A percentile compares a stretch with the other conserved stretches of the same genome.
These are phyloP conservation scores for Malus orientalis DNA, from an alignment of 306 rosid species.

Conservation along the genomic window DNA sequence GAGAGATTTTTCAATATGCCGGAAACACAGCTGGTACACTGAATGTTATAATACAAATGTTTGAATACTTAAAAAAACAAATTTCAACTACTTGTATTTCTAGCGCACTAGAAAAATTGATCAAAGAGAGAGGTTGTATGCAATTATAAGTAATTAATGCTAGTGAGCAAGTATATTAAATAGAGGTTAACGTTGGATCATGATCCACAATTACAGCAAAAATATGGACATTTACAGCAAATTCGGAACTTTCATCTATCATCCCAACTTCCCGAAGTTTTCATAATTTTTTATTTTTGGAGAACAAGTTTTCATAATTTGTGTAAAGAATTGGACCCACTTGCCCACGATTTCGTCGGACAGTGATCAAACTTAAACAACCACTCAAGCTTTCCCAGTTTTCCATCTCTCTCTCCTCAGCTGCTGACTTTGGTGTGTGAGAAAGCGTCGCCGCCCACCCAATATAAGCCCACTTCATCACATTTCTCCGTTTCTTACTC, in stretches of 20 bases:
- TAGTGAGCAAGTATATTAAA: too few species aligned
- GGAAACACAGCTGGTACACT: rapidly evolving
- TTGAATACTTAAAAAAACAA: too few species aligned
- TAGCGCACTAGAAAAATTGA: too few species aligned
- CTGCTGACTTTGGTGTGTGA: not conserved
- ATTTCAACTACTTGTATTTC: too few species aligned
- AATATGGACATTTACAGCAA: not conserved
- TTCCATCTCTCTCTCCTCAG: not conserved
- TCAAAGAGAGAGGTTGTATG: too few species aligned
- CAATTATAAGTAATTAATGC: too few species aligned
- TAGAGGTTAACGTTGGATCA: not conserved
- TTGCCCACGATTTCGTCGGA: not conserved
- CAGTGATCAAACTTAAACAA: not conserved
- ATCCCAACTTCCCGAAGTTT: not conserved
- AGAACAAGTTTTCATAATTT: not conserved
- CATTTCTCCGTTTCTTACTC: not conserved
- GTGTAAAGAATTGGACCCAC: not conserved
- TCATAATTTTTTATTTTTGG: not conserved
- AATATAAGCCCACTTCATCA: not conserved
- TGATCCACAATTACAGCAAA: not conserved
- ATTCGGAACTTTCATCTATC: not conserved
- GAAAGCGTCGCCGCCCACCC: not conserved
- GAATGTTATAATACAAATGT: too few species aligned
- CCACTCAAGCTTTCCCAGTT: not conserved
- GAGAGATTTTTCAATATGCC: too few species aligned